These are phyloP conservation scores for Suillus americanus DNA, from an alignment of 768 basidiomycete species.

Conservation along the genomic window DNA sequence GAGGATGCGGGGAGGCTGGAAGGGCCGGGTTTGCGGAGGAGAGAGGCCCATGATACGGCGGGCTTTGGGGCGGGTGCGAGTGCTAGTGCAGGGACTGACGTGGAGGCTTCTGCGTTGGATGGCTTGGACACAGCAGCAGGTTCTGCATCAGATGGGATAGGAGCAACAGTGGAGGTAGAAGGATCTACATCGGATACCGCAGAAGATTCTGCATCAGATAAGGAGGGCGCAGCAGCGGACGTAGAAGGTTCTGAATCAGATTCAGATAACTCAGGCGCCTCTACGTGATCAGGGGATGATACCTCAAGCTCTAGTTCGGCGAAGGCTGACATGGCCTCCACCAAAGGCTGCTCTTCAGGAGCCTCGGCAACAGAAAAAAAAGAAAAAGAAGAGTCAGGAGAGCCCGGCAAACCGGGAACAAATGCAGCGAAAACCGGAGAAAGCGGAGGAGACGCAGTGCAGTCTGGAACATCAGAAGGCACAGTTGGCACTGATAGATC, in stretches of 20 bases:
- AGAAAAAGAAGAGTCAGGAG: conserved; percentile 61
- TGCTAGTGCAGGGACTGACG: conserved; percentile 3
- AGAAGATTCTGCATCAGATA: conserved; percentile 5
- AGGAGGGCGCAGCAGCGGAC: background rate
- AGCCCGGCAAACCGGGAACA: conserved; percentile 53
- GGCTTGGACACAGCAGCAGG: background rate
- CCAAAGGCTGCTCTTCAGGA: conserved; percentile 7
- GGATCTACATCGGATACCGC: conserved; percentile 3
- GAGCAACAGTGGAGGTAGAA: background rate
- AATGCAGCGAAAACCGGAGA: conserved; percentile 51
- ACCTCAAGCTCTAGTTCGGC: conserved; percentile 14
- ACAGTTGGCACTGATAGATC: conserved; percentile 4
- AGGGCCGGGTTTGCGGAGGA: conserved; percentile 49
- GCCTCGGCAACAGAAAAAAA: conserved; percentile 39
- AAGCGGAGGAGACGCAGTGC: conserved; percentile 48
- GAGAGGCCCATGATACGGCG: conserved; percentile 74
- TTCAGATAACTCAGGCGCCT: conserved; percentile 1
- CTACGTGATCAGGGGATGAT: conserved; percentile 14
- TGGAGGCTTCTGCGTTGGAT: background rate
- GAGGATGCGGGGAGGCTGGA: conserved; percentile 64
- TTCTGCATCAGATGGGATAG: conserved; percentile 1
- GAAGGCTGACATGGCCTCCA: background rate
- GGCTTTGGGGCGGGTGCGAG: conserved; percentile 28
- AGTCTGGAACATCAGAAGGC: conserved; percentile 31
- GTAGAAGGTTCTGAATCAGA: conserved; percentile 4